phyloP scores from a whole-genome alignment of 176 grass and related monocot genomes.

The Eremochloa ophiuroides region DNA sequence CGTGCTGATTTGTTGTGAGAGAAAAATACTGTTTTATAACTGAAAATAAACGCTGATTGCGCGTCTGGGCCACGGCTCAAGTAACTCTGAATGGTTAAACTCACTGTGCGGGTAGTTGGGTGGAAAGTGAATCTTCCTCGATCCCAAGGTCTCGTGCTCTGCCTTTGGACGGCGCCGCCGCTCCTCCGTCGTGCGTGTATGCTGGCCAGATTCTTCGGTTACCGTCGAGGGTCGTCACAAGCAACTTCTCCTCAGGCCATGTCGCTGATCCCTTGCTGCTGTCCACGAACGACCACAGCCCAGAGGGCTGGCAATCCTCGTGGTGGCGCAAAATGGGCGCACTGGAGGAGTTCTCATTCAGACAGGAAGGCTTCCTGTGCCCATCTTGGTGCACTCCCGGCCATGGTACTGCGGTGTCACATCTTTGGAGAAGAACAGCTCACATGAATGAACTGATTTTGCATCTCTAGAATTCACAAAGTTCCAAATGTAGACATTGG shows the following conservation, averaged over 20 bases:
- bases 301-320: conserved; percentile 38
- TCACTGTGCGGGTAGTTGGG: no score
- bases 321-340: neutral
- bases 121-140: no score
- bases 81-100: no score
- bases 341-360: conserved; percentile 9
- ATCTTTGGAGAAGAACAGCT: conserved; percentile 67
- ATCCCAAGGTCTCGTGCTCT: no score
- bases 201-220: no score
- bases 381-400: conserved; percentile 32
- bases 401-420: conserved; percentile 60
- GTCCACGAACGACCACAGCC: conserved; percentile 39
- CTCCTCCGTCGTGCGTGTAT: no score
- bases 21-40: no score
- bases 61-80: no score
- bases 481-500: conserved; percentile 84
- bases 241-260: conserved; percentile 48
- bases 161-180: no score
- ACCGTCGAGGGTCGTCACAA: no score
- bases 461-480: conserved; percentile 20
- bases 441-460: conserved; percentile 48
- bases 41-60: no score
- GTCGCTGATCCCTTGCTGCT: conserved; percentile 36
- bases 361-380: neutral
- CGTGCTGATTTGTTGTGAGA: no score